Evolutionary conservation across 176 grass and related monocot genomes (phyloP).

Genomic region (Bonia amplexicaulis): DNA sequence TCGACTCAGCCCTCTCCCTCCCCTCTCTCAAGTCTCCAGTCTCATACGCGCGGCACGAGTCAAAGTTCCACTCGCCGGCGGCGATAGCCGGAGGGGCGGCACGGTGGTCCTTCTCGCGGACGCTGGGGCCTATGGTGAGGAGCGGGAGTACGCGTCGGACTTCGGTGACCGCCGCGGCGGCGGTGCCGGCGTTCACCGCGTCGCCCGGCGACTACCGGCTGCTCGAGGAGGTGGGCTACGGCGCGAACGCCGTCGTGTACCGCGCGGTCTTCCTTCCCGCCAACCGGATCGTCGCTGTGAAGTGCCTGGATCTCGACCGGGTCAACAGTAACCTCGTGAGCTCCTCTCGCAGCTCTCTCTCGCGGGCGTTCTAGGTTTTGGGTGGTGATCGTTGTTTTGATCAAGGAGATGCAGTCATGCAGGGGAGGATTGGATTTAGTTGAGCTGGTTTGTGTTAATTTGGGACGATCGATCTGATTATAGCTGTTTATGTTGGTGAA

Average conservation of each 20-base stretch:
- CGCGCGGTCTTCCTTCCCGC: conserved; percentile 65
- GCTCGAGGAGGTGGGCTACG: conserved; percentile 84
- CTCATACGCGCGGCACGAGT: conserved; percentile 23
- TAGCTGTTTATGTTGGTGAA: not conserved
- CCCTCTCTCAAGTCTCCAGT: not conserved
- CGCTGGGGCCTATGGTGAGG: conserved; percentile 12
- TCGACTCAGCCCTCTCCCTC: not conserved
- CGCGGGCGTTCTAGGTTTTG: conserved; percentile 11
- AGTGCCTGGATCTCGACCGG: conserved; percentile 92
- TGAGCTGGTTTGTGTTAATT: not conserved
- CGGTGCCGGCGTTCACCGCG: conserved; percentile 42
- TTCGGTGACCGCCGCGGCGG: not conserved
- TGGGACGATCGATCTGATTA: not conserved
- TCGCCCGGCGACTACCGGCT: conserved; percentile 55
- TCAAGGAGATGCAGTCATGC: not conserved
- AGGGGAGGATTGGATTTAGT: not conserved
- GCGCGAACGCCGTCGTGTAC: conserved; percentile 90
- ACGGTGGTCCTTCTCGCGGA: not conserved
- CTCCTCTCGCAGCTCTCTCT: not conserved
- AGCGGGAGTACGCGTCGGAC: conserved; percentile 13
- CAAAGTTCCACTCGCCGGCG: conserved; percentile 12
- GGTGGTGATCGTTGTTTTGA: not conserved
- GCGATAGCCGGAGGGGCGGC: conserved; percentile 25
- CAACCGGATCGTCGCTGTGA: conserved; percentile 68
- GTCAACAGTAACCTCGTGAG: conserved; percentile 93